Base-by-base conservation (phyloP, 208 protist species). In the Acanthamoeba culbertsoni region DNA sequence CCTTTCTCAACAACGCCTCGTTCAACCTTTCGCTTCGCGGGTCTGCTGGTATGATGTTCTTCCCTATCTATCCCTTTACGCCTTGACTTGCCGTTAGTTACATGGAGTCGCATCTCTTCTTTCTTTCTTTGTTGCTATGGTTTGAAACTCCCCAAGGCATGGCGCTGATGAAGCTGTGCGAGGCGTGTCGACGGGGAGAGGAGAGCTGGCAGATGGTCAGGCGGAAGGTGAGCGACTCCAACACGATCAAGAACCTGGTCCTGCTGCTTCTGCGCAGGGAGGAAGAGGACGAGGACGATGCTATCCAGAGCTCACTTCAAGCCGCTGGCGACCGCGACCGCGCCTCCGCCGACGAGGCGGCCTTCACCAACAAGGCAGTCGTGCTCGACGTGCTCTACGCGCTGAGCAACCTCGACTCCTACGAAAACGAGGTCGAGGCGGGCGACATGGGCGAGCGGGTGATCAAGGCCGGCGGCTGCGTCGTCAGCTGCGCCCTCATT, bases 101-200 rank as follows among this genome's bases (percentile, higher is more conserved):
- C 10, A 18, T 35, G 31, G 0, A 35, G 14, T 48, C 2, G 71
- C 23, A 0, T 79, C 1, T 79, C 18, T 79, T 16, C 12, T 28
- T 2, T 2, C 42, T 6, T 43, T 79, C 23, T 1, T 42, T 35
- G 23, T 75, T 75, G 33, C 37, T 1, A 31, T 14, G 23, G 37
- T 42, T 14, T 77, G 20, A 37, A 18, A 45, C 35, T 77, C 65
- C 26, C 4, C 65, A 45, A 90, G 82, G 88, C 10, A 92, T 92
- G 88, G 88, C 88, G 23, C 62, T 92, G 4, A 92, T 92, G 88
- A 92, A 92, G 88, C 55, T 92, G 26, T 92, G 88, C 43, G 88
- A 92, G 48, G 40, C 42, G 62, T 92, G 88, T 42, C 42, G 62
- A 42, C 35, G 46, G n/a, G 62, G 63, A n/a, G 88, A 92, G 48